These are phyloP conservation scores for Aphanocladium album DNA, from an alignment of 2,329 filamentous ascomycete species.

Conservation along the genomic window DNA sequence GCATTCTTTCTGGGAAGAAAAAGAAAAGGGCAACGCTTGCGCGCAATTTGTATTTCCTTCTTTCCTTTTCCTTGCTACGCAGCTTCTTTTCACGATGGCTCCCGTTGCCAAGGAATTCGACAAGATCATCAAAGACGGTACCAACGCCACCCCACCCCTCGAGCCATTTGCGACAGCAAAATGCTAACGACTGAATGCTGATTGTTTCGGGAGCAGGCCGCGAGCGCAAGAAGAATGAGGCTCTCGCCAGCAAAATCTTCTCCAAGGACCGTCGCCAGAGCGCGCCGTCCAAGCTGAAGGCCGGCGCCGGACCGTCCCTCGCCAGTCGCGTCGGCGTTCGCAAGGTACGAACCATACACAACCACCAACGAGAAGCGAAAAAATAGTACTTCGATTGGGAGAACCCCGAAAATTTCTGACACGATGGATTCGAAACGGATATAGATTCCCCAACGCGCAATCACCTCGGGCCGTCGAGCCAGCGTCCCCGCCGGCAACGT, in stretches of 20 bases:
- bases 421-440: neutral
- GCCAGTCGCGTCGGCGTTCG: conserved; percentile 68
- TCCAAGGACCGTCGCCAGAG: conserved; percentile 55
- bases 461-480: conserved; percentile 24
- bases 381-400: too few species aligned
- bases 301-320: conserved; percentile 49
- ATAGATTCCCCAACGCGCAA: conserved; percentile 19
- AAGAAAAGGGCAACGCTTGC: neutral
- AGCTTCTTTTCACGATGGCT: conserved; percentile 8
- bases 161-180: too few species aligned
- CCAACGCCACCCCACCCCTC: neutral
- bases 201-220: conserved; percentile 41
- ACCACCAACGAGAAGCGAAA: too few species aligned
- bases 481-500: conserved; percentile 47
- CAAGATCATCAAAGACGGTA: conserved; percentile 18
- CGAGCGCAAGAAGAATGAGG: conserved; percentile 65
- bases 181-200: neutral
- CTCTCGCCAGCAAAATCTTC: conserved; percentile 68
- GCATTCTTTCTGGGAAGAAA: too few species aligned
- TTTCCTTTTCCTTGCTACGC: neutral
- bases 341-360: conserved; percentile 63
- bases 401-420: too few species aligned
- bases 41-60: neutral
- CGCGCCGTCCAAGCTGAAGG: conserved; percentile 46
- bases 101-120: conserved; percentile 16